These are phyloP conservation scores for Crithidia bombi DNA, from an alignment of 208 protist genomes.

Conservation along the genomic window DNA sequence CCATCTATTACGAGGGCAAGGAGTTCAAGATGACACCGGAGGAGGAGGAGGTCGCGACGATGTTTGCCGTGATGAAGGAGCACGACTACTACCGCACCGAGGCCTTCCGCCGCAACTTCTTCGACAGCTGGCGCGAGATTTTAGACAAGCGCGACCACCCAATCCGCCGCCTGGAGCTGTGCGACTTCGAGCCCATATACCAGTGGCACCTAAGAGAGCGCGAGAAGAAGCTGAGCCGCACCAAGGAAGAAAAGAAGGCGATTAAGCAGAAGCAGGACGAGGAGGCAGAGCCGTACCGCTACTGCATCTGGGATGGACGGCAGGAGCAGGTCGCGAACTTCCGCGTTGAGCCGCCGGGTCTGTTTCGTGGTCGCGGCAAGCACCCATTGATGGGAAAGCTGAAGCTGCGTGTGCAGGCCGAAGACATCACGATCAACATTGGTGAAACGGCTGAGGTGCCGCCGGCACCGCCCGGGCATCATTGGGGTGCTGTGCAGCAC, in stretches of 20 bases:
- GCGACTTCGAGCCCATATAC: slow-evolving; percentile 97
- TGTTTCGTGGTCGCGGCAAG: slow-evolving; percentile 98
- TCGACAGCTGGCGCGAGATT: slow-evolving; percentile 92
- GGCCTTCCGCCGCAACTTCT: slow-evolving; percentile 98
- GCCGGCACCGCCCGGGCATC: slow-evolving; percentile 91
- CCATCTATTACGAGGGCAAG: slow-evolving; percentile 95
- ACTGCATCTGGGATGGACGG: slow-evolving; percentile 93
- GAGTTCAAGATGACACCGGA: slow-evolving; percentile 92
- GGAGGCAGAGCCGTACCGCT: slow-evolving; percentile 91
- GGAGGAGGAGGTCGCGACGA: slow-evolving; percentile 99
- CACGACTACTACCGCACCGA: slow-evolving; percentile 96
- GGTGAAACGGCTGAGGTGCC: slow-evolving; percentile 88
- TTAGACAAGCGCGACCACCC: slow-evolving; percentile 89
- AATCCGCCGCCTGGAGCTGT: slow-evolving; percentile 95
- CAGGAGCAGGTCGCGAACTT: slow-evolving; percentile 98
- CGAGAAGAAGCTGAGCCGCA: slow-evolving; percentile 86
- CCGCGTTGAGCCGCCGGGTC: slow-evolving; percentile 97
- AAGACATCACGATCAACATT: slow-evolving; percentile 99
- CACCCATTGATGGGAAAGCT: slow-evolving; percentile 97
- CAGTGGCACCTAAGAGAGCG: slow-evolving; percentile 88
- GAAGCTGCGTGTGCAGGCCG: slow-evolving; percentile 95
- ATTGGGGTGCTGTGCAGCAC: slow-evolving; percentile 95
- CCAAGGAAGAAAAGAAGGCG: slow-evolving; percentile 95
- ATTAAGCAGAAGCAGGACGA: slow-evolving; percentile 82
- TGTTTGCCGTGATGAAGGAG: slow-evolving; percentile 95